These are phyloP conservation scores for Lepidium campestre DNA, from an alignment of 441 rosid species.

Conservation along the genomic window DNA sequence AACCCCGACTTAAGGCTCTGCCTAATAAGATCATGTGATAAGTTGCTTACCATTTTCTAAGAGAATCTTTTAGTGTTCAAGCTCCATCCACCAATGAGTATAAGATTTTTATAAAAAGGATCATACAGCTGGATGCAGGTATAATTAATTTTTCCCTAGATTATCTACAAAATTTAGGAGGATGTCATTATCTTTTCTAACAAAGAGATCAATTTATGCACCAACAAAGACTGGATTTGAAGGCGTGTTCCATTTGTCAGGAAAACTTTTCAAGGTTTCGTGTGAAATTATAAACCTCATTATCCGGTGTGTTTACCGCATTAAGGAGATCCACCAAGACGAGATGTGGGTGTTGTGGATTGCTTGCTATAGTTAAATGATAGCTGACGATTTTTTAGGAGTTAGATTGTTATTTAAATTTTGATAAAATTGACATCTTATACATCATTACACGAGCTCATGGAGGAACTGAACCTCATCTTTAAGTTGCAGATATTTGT, in stretches of 20 bases:
- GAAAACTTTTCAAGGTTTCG: slow-evolving; percentile 21
- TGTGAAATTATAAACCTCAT: slow-evolving; percentile 24
- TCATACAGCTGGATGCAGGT: slow-evolving; percentile 42
- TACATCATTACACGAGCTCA: slow-evolving; percentile 19
- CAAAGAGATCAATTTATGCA: slow-evolving; percentile 9
- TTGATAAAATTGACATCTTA: slow-evolving; percentile 29
- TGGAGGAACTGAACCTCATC: slow-evolving; percentile 19
- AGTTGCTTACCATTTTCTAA: slow-evolving; percentile 1
- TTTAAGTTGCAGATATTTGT: slow-evolving; percentile 39
- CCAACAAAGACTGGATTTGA: slow-evolving; percentile 32
- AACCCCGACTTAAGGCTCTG: slow-evolving; percentile 53
- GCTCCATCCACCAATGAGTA: slow-evolving; percentile 12
- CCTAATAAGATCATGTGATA: slow-evolving; percentile 26
- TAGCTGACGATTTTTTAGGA: slow-evolving; percentile 30
- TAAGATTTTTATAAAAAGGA: slow-evolving; percentile 19
- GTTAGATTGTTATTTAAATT: slow-evolving; percentile 28
- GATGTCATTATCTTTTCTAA: background rate
- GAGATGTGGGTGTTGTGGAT: slow-evolving; percentile 33
- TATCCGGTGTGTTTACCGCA: slow-evolving; percentile 32
- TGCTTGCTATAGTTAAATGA: slow-evolving; percentile 26
- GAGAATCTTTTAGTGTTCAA: slow-evolving; percentile 4
- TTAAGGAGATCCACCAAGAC: slow-evolving; percentile 56
- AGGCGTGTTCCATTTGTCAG: slow-evolving; percentile 14
- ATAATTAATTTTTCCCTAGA: background rate
- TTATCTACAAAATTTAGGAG: background rate